A percentile compares a stretch with the other conserved stretches of the same genome.
These are phyloP conservation scores for Fusarium falciforme DNA, from an alignment of 2,329 filamentous ascomycete genomes.

Conservation along the genomic window DNA sequence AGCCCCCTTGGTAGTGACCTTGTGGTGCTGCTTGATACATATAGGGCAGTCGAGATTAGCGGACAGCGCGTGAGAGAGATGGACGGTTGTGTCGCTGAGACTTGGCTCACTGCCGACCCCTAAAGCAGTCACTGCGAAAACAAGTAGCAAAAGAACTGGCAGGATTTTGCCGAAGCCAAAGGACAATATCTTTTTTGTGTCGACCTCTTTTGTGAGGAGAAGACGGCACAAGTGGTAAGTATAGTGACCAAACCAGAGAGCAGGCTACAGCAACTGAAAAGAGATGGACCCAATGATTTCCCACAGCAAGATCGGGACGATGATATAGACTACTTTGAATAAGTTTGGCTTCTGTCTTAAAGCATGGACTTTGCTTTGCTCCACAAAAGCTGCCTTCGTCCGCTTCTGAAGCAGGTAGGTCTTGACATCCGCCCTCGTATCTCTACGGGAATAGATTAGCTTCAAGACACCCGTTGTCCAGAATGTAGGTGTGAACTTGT, in stretches of 20 bases:
- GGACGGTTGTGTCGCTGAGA: no score
- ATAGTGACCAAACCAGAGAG: not conserved
- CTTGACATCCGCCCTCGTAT: slow-evolving; percentile 1
- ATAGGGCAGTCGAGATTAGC: no score
- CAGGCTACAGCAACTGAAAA: slow-evolving; percentile 13
- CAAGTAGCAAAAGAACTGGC: slow-evolving; percentile 26
- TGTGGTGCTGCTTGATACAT: no score
- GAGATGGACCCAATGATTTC: slow-evolving; percentile 17
- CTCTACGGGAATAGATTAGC: not conserved
- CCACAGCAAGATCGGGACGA: slow-evolving; percentile 2
- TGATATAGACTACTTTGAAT: slow-evolving; percentile 5
- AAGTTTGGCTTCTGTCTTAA: not conserved
- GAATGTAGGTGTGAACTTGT: not conserved
- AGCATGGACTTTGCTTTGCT: not conserved
- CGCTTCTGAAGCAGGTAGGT: not conserved
- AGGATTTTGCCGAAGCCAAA: slow-evolving; percentile 20
- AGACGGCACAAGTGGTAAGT: not conserved
- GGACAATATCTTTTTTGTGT: not conserved
- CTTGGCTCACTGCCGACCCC: slow-evolving; percentile 26
- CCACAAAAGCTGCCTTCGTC: not conserved
- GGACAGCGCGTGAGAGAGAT: no score
- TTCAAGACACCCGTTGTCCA: not conserved
- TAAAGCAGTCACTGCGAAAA: slow-evolving; percentile 19
- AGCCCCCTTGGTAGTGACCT: no score
- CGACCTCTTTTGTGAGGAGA: slow-evolving; percentile 3